These are phyloP conservation scores for Sugiyamaella pinicola DNA, from an alignment of 1,139 yeast species.

Conservation along the genomic window DNA sequence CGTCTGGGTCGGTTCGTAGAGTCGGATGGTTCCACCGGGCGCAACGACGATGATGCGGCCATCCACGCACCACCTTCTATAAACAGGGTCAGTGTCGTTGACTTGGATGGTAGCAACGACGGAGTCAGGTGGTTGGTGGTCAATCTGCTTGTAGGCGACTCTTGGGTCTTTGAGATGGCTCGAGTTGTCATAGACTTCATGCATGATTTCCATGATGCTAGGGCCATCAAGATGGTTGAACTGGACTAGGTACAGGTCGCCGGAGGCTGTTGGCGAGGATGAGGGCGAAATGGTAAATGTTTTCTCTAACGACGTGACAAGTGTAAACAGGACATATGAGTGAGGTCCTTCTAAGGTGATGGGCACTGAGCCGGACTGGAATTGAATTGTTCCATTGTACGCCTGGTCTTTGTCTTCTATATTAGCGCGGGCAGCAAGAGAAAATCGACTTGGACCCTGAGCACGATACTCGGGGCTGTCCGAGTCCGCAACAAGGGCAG, in stretches of 20 bases:
- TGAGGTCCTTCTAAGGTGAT: constrained; percentile 47
- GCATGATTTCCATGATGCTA: constrained; percentile 58
- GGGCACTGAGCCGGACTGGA: constrained; percentile 21
- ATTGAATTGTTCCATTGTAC: constrained; percentile 50
- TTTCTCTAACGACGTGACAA: constrained; percentile 66
- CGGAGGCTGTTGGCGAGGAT: constrained; percentile 54
- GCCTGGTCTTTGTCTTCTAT: constrained; percentile 49
- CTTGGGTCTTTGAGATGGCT: constrained; percentile 50
- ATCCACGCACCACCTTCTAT: constrained; percentile 44
- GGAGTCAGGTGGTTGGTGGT: constrained; percentile 8
- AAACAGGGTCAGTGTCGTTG: constrained; percentile 29
- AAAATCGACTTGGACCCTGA: constrained; percentile 67
- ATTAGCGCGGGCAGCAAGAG: constrained; percentile 64
- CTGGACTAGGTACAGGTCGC: constrained; percentile 55
- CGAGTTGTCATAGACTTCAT: constrained; percentile 60
- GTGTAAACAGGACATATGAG: constrained; percentile 68
- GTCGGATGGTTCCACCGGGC: constrained; percentile 29
- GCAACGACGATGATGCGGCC: constrained; percentile 38
- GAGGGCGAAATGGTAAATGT: constrained; percentile 72
- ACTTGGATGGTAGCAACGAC: constrained; percentile 28
- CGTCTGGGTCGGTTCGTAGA: constrained; percentile 30
- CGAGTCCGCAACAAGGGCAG: constrained; percentile 77
- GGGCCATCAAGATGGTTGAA: constrained; percentile 49
- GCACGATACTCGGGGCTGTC: constrained; percentile 68
- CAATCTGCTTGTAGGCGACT: constrained; percentile 37